These are phyloP conservation scores for Apiospora koreana DNA, from an alignment of 2,329 filamentous ascomycete species.

Conservation along the genomic window DNA sequence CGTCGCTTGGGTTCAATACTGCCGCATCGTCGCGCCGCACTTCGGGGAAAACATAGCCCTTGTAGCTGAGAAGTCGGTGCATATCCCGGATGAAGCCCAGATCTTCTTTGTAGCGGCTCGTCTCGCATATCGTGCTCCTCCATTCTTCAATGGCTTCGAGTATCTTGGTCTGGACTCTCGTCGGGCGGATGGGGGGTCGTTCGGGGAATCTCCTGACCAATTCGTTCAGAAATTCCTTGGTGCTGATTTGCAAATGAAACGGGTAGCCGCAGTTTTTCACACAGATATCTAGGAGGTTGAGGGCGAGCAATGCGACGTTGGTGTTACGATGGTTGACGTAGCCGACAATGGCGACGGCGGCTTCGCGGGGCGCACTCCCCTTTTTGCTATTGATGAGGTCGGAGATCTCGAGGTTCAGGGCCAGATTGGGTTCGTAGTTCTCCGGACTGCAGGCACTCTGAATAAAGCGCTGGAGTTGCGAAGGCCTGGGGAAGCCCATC, in stretches of 20 bases:
- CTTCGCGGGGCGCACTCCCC: slow-evolving; percentile 91
- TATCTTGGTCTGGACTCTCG: slow-evolving; percentile 87
- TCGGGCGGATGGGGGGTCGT: slow-evolving; percentile 81
- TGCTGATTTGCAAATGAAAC: slow-evolving; percentile 97
- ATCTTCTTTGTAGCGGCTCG: slow-evolving; percentile 95
- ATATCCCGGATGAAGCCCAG: slow-evolving; percentile 95
- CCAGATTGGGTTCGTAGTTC: slow-evolving; percentile 97
- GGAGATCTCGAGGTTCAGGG: slow-evolving; percentile 91
- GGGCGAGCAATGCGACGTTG: slow-evolving; percentile 87
- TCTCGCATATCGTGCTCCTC: slow-evolving; percentile 97
- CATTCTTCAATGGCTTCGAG: slow-evolving; percentile 98
- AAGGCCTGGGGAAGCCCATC: slow-evolving; percentile 75
- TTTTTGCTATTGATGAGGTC: slow-evolving; percentile 98
- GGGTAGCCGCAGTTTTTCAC: slow-evolving; percentile 99
- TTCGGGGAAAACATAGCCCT: slow-evolving; percentile 94
- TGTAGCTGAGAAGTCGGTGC: slow-evolving; percentile 93
- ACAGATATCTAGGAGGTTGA: slow-evolving; percentile 94
- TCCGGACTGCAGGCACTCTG: slow-evolving; percentile 94
- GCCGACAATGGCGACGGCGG: slow-evolving; percentile 87
- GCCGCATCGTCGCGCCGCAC: slow-evolving; percentile 92
- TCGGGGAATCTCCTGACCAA: slow-evolving; percentile 95
- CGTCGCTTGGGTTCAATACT: slow-evolving; percentile 94
- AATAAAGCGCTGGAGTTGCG: slow-evolving; percentile 92
- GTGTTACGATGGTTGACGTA: slow-evolving; percentile 97
- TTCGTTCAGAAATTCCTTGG: slow-evolving; percentile 98